Evolutionary conservation across 805 yeast genomes (phyloP), one percentile per base, ranked within the genome.

Genomic region (Jamesozyma hellenica): DNA sequence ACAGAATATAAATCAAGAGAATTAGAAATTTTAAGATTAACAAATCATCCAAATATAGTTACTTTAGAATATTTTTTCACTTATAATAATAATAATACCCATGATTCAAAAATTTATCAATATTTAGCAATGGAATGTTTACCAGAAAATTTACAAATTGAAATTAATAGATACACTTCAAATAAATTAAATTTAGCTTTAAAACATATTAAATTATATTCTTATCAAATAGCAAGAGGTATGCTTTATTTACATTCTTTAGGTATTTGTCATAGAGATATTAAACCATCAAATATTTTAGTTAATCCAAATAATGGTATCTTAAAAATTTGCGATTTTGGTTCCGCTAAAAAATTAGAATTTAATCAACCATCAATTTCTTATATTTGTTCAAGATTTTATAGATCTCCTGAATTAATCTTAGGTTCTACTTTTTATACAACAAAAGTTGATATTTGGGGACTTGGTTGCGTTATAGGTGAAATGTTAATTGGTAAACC

Each of bases 391-490:
- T 86, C 96, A 18, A 77, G 98, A 53, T 92, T 87, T 61, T 50
- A 50, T 35, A 55, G 60, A 48, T 94, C 97, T 1, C 99, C 99
- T 0, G 99, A 92, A 61, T 72, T 92, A 44, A 83, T 92, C 55
- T 78, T 92, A 40, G 98, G 98, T 2, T 82, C 87, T 51, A 76
- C 88, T 43, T 72, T 79, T 29, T 92, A 92, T 60, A 77, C 94
- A 4, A 80, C 94, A 3, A 84, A 87, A 55, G 90, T 92, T 43
- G 99, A 92, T 61, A 82, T 88, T 53, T 92, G 99, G 99, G 95
- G 96, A 14, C 68, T 90, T 43, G 99, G 97, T 1, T 90, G 98
- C 66, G 95, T 92, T 28, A 66, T 92, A 44, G 96, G 96, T 12
- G 98, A 92, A 63, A 79, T 92, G 84, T 71, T 82, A 41, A 72